Base-by-base conservation (phyloP, 805 yeast species). In the Peterozyma toletana region DNA sequence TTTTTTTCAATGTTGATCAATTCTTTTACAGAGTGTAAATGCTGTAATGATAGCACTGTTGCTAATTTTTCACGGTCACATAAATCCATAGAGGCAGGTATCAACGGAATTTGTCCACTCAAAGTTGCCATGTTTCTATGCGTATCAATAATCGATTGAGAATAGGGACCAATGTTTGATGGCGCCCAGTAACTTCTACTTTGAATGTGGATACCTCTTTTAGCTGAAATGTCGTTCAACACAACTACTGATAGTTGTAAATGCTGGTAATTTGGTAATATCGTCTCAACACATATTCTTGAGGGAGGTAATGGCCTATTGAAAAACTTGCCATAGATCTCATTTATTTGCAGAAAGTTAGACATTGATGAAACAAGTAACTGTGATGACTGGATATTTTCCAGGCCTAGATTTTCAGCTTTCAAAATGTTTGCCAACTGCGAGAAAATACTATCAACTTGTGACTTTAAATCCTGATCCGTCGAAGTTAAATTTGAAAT, bases 151-250 rank as follows among this genome's bases (percentile, higher is more conserved):
- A 80, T 77, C 0, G 90, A 76, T 61, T 93, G 99, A 0, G 99
- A 91, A 58, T 93, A 93, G 0, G 99, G 99, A 0, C 99, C 99
- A 38, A 93, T 93, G 52, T 93, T 93, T 33, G 96, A 91, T 0
- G 99, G 99, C 0, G 97, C 98, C 99, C 99, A 93, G 59, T 86
- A 90, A 35, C 97, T 89, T 47, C 90, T 71, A 1, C 97, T 89
- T 53, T 93, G 91, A 9, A 93, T 88, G 56, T 93, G 98, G 13
- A 91, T 66, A 0, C 98, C 96, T 30, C 64, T 65, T 51, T 83
- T 83, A 10, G 50, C 51, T 0, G 27, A 38, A 31, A 58, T 37
- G 30, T 63, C 54, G 21, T 60, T 51, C 14, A 79, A 54, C 0
- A 74, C 73, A 11, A 74, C 66, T 13, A 83, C 79, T 0, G 96